Evolutionary conservation across 805 yeast genomes (phyloP).

Genomic region (Metschnikowia cerradonensis): DNA sequence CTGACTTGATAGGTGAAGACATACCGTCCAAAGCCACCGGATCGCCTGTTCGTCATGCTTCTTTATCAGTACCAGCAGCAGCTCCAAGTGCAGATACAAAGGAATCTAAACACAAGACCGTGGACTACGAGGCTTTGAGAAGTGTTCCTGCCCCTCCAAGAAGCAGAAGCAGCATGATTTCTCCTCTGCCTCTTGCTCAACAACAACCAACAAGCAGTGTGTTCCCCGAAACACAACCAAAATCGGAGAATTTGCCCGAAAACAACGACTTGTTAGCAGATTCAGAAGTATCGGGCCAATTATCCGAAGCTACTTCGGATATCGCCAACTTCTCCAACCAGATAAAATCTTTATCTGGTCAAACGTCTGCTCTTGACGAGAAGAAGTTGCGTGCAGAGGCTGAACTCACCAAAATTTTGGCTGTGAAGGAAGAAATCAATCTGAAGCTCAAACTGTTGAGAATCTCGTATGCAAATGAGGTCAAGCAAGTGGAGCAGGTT

Average conservation of each 20-base stretch:
- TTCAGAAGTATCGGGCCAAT: constrained; percentile 56
- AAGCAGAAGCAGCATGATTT: constrained; percentile 6
- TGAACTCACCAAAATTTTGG: constrained; percentile 66
- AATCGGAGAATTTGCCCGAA: constrained; percentile 5
- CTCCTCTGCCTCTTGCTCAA: constrained; percentile 5
- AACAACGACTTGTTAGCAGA: constrained; percentile 56
- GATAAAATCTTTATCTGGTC: constrained; percentile 70
- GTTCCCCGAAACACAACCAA: background rate
- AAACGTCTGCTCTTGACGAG: constrained; percentile 65
- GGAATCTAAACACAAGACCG: constrained; percentile 12
- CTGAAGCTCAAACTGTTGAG: constrained; percentile 63
- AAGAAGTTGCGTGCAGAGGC: constrained; percentile 72
- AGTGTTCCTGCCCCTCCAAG: constrained; percentile 44
- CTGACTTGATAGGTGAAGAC: constrained; percentile 34
- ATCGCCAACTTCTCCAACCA: constrained; percentile 85
- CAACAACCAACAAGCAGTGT: background rate
- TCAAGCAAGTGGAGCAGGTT: constrained; percentile 66
- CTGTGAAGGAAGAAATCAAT: constrained; percentile 68
- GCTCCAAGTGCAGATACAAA: constrained; percentile 22
- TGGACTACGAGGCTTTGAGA: constrained; percentile 51
- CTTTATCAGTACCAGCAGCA: constrained; percentile 21
- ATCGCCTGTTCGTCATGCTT: constrained; percentile 8
- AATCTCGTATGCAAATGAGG: constrained; percentile 73
- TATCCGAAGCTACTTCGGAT: constrained; percentile 78
- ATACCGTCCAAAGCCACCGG: constrained; percentile 9